These are phyloP conservation scores for Nepenthes mirabilis DNA, from an alignment of 148 eudicot genomes.

Conservation along the genomic window DNA sequence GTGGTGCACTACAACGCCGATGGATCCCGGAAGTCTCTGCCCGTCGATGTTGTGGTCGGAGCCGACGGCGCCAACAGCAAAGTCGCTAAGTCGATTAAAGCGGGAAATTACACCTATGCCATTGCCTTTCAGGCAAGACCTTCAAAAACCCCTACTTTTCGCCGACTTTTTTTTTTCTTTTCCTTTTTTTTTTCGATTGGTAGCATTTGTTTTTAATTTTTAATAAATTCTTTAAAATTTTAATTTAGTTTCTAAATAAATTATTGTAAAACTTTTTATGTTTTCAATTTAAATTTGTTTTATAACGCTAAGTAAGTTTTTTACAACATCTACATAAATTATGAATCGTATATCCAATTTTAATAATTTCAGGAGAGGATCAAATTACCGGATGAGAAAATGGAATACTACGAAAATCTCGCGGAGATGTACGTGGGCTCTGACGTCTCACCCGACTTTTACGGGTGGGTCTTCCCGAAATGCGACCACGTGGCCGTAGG, in stretches of 20 bases:
- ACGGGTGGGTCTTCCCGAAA: conserved; percentile 93
- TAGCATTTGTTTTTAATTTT: no score
- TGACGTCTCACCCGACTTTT: conserved; percentile 88
- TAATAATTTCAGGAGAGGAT: conserved; percentile 48
- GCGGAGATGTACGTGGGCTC: conserved; percentile 92
- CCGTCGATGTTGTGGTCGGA: conserved; percentile 73
- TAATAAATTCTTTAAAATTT: no score
- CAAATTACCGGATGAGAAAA: conserved; percentile 58
- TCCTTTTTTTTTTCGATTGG: background rate
- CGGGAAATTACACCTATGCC: conserved; percentile 68
- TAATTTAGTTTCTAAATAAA: no score
- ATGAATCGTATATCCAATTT: no score
- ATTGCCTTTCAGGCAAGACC: conserved; percentile 79
- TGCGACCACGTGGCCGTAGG: conserved; percentile 95
- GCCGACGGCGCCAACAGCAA: conserved; percentile 86
- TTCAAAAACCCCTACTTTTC: no score
- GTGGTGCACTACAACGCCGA: conserved; percentile 31
- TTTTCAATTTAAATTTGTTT: no score
- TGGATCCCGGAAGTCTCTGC: conserved; percentile 19
- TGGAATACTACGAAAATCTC: conserved; percentile 65
- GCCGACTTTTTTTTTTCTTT: background rate
- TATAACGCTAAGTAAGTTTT: no score
- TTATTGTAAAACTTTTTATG: no score
- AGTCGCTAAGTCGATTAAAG: conserved; percentile 68
- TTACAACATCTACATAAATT: no score